Conservation (phyloP, 2,329 filamentous ascomycete genomes). For the Cadophora gregata region DNA sequence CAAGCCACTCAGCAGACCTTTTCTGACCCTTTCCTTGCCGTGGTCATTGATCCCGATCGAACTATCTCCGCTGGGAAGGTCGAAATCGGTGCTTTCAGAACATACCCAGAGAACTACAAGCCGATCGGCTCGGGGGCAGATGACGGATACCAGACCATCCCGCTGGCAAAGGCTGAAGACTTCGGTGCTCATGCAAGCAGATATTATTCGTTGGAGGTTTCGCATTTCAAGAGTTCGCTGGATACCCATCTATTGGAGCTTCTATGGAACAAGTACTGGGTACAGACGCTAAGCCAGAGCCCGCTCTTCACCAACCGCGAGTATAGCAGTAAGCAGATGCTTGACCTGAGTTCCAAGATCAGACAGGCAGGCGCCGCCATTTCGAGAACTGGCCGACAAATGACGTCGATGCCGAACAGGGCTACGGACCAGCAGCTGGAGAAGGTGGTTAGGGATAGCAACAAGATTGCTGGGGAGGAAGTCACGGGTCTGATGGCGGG, state of each 20-base stretch:
- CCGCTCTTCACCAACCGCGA: slow-evolving; percentile 92
- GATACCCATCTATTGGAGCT: slow-evolving; percentile 86
- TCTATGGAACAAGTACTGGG: slow-evolving; percentile 99
- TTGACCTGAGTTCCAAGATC: slow-evolving; percentile 85
- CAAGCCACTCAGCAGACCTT: slow-evolving; percentile 85
- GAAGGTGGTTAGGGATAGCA: slow-evolving; percentile 60
- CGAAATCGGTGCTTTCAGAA: slow-evolving; percentile 96
- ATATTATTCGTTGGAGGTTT: slow-evolving; percentile 91
- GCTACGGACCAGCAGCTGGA: slow-evolving; percentile 55
- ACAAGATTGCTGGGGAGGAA: slow-evolving; percentile 63
- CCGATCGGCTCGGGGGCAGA: slow-evolving; percentile 53
- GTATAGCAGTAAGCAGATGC: slow-evolving; percentile 90
- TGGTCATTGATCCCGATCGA: slow-evolving; percentile 95
- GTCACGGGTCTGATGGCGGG: slow-evolving; percentile 48
- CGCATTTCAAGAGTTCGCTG: slow-evolving; percentile 92
- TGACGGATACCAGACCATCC: slow-evolving; percentile 78
- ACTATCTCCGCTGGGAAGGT: slow-evolving; percentile 93
- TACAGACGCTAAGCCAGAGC: slow-evolving; percentile 90
- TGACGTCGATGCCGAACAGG: slow-evolving; percentile 29
- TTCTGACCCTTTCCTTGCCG: slow-evolving; percentile 89
- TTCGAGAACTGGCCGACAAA: slow-evolving; percentile 44
- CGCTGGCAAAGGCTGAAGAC: slow-evolving; percentile 91
- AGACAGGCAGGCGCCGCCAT: slow-evolving; percentile 61
- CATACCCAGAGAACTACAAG: slow-evolving; percentile 79
- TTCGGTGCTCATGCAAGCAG: slow-evolving; percentile 90